Evolutionary conservation across 2,329 filamentous ascomycete species (phyloP), one percentile per base, ranked within the genome.

Genomic region (Pseudonectria foliicola): DNA sequence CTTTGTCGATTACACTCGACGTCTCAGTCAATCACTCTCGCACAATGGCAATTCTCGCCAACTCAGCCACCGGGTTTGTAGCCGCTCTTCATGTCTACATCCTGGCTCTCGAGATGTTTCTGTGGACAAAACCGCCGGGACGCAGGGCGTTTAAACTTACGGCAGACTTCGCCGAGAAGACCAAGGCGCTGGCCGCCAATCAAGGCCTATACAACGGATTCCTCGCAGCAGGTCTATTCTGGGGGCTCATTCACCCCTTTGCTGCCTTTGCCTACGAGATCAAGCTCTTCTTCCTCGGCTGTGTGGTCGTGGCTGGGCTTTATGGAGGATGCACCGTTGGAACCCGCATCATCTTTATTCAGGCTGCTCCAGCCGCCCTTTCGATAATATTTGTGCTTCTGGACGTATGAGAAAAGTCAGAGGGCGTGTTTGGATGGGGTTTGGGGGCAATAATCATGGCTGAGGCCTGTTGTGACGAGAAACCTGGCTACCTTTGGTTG

Each of bases 201-300:
- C 68, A 72, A 47, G 69, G 69, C 13, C 56, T 73, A 6, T 73
- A 73, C 55, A 73, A 73, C 46, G 68, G 69, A 27, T 70, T 73
- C 35, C 56, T 73, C n/a, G 63, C 67, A 3, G 67, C 67, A 2
- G 69, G 69, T 0, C 50, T 73, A 2, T 38, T 55, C 16, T 73
- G 69, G 69, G 60, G 63, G 3, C 42, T 71, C n/a, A n/a, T 55
- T 4, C 67, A 73, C 45, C 66, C 68, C 1, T 56, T 59, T 6
- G 35, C 54, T 6, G 61, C 53, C 25, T 63, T 73, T 38, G 61
- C 57, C 12, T 44, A 35, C 4, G 64, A 73, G 53, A 55, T 73
- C 31, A 54, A 58, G 27, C 40, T 68, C n/a, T 73, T 72, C 47
- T 71, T 71, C 54, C 53, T 66, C 14, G 57, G 60, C 1, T 68